A percentile compares a stretch with the other conserved stretches of the same genome.
Evolutionary conservation across 345 rosid species (phyloP).

Genomic region (Melaleuca quinquenervia): DNA sequence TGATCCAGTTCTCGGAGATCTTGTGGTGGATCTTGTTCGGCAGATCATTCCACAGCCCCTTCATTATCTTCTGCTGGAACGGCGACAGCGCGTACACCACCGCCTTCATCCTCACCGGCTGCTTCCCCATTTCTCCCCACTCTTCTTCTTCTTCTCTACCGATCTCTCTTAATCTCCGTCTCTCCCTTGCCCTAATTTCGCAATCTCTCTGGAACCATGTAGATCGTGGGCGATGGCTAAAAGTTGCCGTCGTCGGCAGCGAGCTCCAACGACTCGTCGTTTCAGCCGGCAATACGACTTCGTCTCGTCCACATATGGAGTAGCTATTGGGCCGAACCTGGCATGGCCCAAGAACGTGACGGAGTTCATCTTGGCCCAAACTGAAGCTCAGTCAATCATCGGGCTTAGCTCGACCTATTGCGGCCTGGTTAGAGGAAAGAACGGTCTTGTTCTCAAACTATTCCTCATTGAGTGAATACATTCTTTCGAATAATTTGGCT

Average conservation of each 20-base stretch:
- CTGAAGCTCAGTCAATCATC: neutral
- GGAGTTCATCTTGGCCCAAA: neutral
- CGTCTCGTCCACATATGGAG: neutral
- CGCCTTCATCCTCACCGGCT: conserved; percentile 74
- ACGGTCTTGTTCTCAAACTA: neutral
- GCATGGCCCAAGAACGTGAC: neutral
- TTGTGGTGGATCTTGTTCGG: conserved; percentile 73
- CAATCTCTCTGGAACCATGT: neutral
- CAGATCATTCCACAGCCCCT: conserved; percentile 64
- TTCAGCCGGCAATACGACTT: neutral
- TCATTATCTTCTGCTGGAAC: conserved; percentile 73
- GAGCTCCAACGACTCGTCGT: neutral
- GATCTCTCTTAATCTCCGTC: neutral
- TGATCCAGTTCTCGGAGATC: conserved; percentile 82
- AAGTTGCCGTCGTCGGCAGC: neutral
- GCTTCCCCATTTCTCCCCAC: conserved; percentile 50
- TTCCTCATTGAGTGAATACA: neutral
- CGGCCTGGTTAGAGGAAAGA: neutral
- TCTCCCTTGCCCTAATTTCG: neutral
- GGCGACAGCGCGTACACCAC: conserved; percentile 75
- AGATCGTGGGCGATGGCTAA: neutral
- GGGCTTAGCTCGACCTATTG: neutral
- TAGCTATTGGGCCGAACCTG: neutral
- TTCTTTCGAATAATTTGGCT: neutral
- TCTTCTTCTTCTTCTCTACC: neutral